Conservation (phyloP, 257 asterid genomes). For the Scutellaria baicalensis region DNA sequence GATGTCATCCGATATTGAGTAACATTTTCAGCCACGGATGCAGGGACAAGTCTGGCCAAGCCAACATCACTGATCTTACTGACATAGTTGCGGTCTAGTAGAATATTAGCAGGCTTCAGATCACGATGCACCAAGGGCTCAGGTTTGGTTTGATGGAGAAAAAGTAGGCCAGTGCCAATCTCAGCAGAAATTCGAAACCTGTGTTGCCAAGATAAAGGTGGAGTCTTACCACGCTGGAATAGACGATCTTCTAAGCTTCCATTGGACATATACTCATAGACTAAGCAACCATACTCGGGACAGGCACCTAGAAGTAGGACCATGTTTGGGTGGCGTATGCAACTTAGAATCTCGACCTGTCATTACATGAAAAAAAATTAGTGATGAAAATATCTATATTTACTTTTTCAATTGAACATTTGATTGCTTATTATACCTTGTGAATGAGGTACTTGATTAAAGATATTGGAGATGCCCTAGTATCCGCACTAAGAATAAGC, state of each 20-base stretch:
- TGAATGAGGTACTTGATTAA: no score
- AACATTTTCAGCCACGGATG: constrained; percentile 69
- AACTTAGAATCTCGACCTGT: constrained; percentile 80
- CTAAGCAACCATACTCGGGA: constrained; percentile 93
- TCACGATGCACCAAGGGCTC: constrained; percentile 94
- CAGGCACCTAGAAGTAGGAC: constrained; percentile 95
- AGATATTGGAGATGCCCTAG: no score
- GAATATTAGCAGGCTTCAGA: constrained; percentile 79
- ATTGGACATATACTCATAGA: constrained; percentile 76
- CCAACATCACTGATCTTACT: constrained; percentile 92
- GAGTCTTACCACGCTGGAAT: constrained; percentile 54
- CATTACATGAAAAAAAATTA: background rate
- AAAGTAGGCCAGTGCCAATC: constrained; percentile 75
- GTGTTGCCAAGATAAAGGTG: constrained; percentile 76
- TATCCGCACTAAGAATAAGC: no score
- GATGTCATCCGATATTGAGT: constrained; percentile 93
- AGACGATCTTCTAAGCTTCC: constrained; percentile 93
- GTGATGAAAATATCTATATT: background rate
- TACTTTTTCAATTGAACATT: background rate
- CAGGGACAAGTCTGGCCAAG: constrained; percentile 90
- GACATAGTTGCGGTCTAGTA: constrained; percentile 76
- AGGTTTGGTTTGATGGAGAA: constrained; percentile 91
- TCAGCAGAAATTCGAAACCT: constrained; percentile 83
- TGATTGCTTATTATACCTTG: background rate
- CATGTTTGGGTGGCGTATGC: constrained; percentile 96